Base-by-base conservation (phyloP, 1,284 basidiomycete species). In the Erythrobasidium hasegawianum region DNA sequence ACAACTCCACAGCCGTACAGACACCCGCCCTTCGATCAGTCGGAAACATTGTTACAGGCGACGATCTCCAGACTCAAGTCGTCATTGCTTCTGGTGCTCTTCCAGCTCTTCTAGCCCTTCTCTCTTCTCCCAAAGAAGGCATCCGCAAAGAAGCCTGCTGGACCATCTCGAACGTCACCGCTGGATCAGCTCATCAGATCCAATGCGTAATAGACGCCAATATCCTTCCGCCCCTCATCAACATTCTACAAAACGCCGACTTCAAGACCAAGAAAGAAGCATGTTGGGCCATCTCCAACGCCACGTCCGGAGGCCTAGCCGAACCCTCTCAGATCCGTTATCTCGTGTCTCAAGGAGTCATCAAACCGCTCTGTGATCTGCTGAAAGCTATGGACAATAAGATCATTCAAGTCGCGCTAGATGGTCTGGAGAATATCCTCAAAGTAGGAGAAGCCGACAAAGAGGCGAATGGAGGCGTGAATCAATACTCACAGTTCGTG, bases 251-350 rank as follows among this genome's bases (percentile, higher is more conserved):
- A 77, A 88, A 96, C 75, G 96, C 93, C 67, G 96, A 99, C 80
- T 97, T 97, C 84, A 97, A 97, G 83, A 97, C 96, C 56, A 88
- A 91, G 79, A 99, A 99, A 81, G 96, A 99, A 79, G 96, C 96
- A 2, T 98, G 94, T 81, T 99, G 96, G 96, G 96, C 96, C 16
- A 93, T 99, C 75, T 97, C 93, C 54, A 99, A 99, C 78, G 96
- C 96, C 10, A 99, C 96, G 40, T 96, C 92, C 53, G 96, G 96
- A 70, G 96, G 94, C 72, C 84, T 98, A 26, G 92, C 96, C 74
- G 93, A 99, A 77, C 96, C 96, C 55, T 82, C 87, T 54, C 96
- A 98, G 80, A 98, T 99, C 75, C 90, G 96, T 62, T 99, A 98
- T 80, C 89, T 99, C 66, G 96, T 99, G 41, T 84, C 85, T 27